Percentiles rank a stretch among this genome's conserved stretches.
Evolutionary conservation across 805 yeast genomes (phyloP).

Genomic region (Wickerhamiella azyma): DNA sequence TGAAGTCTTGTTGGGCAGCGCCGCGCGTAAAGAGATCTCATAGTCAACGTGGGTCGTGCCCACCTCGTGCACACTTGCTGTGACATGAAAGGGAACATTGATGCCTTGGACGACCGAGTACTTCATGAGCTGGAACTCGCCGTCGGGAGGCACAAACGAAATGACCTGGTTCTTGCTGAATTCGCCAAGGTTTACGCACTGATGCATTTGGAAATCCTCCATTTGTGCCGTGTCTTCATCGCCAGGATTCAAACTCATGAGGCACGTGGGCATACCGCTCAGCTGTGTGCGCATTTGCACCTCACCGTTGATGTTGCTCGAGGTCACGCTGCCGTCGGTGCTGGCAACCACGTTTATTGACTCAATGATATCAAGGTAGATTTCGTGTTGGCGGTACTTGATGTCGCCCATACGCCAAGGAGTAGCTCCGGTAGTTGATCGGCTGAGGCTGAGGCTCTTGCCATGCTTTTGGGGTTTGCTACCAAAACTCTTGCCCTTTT

Average conservation of each 20-base stretch:
- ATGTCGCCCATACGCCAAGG: conserved; percentile 64
- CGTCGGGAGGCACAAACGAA: conserved; percentile 76
- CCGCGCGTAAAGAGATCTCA: conserved; percentile 47
- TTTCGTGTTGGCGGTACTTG: conserved; percentile 70
- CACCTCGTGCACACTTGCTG: conserved; percentile 37
- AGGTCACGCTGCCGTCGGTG: conserved; percentile 41
- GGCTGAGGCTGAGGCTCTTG: conserved; percentile 13
- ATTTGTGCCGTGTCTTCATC: conserved; percentile 28
- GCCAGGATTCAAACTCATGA: conserved; percentile 43
- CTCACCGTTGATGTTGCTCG: conserved; percentile 64
- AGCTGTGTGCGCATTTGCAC: conserved; percentile 58
- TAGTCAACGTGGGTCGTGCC: conserved; percentile 39
- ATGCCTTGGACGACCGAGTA: conserved; percentile 49
- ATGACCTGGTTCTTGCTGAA: conserved; percentile 54
- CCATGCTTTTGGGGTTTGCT: conserved; percentile 2
- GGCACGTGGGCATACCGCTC: conserved; percentile 73
- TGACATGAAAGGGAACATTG: conserved; percentile 55
- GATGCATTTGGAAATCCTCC: conserved; percentile 76
- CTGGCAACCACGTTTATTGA: conserved; percentile 57
- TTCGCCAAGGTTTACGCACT: conserved; percentile 61
- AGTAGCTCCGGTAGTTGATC: conserved; percentile 28
- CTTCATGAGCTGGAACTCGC: conserved; percentile 68
- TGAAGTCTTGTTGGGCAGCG: conserved; percentile 37
- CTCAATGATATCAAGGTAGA: conserved; percentile 63
- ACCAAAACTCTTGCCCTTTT: conserved; percentile 7